Evolutionary conservation across 805 yeast species (phyloP).

Genomic region (Myxozyma geophila): DNA sequence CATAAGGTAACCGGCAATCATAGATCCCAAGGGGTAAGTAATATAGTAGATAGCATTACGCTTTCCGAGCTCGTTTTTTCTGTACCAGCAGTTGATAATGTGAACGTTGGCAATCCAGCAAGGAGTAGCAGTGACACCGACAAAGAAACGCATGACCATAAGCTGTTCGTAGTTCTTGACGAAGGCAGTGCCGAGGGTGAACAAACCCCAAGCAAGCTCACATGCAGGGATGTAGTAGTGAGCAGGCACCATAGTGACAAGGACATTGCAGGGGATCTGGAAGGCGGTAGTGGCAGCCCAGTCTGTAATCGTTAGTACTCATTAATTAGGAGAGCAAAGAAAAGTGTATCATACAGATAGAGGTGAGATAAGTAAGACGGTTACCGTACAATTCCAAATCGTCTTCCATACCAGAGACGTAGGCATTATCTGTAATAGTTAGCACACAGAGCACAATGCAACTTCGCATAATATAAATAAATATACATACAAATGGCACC

Average conservation of each 20-base stretch:
- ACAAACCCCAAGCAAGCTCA: constrained; percentile 71
- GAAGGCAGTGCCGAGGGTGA: constrained; percentile 61
- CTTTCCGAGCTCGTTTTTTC: constrained; percentile 56
- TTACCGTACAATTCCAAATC: constrained; percentile 41
- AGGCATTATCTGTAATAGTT: constrained; percentile 46
- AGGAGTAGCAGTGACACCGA: constrained; percentile 75
- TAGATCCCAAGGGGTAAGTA: constrained; percentile 50
- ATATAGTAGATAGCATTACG: constrained; percentile 51
- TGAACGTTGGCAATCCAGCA: constrained; percentile 55
- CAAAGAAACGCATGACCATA: constrained; percentile 65
- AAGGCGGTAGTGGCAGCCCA: constrained; percentile 40
- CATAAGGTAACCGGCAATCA: constrained; percentile 57
- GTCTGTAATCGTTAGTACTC: constrained; percentile 2
- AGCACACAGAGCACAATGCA: not conserved
- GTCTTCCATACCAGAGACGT: constrained; percentile 50
- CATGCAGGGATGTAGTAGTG: constrained; percentile 55
- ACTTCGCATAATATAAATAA: not conserved
- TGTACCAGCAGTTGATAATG: constrained; percentile 59
- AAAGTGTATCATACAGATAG: constrained; percentile 30
- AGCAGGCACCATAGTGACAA: constrained; percentile 42
- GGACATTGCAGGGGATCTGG: constrained; percentile 44
- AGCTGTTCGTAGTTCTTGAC: constrained; percentile 52
- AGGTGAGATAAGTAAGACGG: constrained; percentile 38
- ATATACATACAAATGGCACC: constrained; percentile 25
- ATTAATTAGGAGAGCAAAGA: not conserved